Evolutionary conservation across 768 basidiomycete genomes (phyloP).

Genomic region (Albatrellus ellisii): DNA sequence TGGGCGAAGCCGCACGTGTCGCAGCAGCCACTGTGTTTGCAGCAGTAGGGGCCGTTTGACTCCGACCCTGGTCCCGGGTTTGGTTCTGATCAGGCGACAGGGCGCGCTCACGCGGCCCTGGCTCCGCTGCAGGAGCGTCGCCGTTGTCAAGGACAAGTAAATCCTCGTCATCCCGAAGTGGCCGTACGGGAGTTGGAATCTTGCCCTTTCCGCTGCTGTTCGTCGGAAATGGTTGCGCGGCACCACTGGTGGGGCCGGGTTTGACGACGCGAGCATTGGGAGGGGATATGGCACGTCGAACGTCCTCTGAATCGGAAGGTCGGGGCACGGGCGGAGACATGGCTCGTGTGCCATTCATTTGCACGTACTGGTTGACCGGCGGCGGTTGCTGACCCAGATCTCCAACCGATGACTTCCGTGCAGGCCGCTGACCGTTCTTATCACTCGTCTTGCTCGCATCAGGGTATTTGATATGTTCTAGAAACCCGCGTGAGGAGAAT

Average conservation of each 20-base stretch:
- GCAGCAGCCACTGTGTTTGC: constrained; percentile 31
- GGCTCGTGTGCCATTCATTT: constrained; percentile 34
- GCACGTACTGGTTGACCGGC: constrained; percentile 10
- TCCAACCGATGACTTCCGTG: constrained; percentile 35
- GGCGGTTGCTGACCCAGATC: constrained; percentile 6
- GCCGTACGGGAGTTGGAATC: constrained; percentile 36
- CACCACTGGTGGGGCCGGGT: constrained; percentile 29
- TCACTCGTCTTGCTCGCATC: constrained; percentile 30
- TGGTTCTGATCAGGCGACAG: constrained; percentile 45
- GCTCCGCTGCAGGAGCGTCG: constrained; percentile 32
- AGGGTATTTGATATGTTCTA: constrained; percentile 88
- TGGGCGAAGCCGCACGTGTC: constrained; percentile 35
- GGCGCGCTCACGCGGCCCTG: constrained; percentile 28
- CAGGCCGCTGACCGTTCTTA: constrained; percentile 17
- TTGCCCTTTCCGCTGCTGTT: constrained; percentile 35
- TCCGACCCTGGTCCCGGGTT: constrained; percentile 45
- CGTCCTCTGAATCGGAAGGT: constrained; percentile 36
- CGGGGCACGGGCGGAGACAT: constrained; percentile 47
- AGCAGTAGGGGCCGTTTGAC: too few relatives aligned
- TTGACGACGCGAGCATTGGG: constrained; percentile 29
- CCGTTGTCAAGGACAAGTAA: constrained; percentile 45
- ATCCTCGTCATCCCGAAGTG: constrained; percentile 29
- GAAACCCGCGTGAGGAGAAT: background rate
- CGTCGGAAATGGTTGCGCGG: constrained; percentile 21
- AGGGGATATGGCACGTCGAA: constrained; percentile 58